Evolutionary conservation across 1,139 yeast species (phyloP).

Genomic region (Yarrowia galli): DNA sequence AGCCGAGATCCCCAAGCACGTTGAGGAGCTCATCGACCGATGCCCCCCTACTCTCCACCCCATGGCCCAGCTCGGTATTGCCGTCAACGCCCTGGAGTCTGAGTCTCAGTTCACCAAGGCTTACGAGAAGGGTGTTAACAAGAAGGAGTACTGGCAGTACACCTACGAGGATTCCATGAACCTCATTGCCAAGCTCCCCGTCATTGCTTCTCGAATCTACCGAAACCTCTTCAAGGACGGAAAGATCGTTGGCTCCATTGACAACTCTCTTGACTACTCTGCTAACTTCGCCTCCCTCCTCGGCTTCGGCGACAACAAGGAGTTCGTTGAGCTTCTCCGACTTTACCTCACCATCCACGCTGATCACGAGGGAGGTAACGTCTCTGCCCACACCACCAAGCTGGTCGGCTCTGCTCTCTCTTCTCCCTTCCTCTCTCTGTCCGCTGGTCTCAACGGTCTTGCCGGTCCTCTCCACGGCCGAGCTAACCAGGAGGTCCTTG

Average conservation of each 20-base stretch:
- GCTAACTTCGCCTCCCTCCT: slow-evolving; percentile 87
- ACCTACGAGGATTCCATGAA: slow-evolving; percentile 70
- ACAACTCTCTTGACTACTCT: slow-evolving; percentile 84
- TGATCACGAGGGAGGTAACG: slow-evolving; percentile 99
- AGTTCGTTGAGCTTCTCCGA: slow-evolving; percentile 91
- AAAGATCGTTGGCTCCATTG: slow-evolving; percentile 72
- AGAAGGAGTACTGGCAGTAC: slow-evolving; percentile 73
- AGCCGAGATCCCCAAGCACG: slow-evolving; percentile 64
- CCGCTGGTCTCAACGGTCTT: slow-evolving; percentile 96
- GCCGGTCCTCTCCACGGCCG: slow-evolving; percentile 99
- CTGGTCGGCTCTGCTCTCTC: slow-evolving; percentile 96
- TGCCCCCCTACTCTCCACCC: slow-evolving; percentile 68
- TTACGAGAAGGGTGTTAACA: slow-evolving; percentile 70
- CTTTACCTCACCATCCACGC: slow-evolving; percentile 95
- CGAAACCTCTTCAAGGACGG: slow-evolving; percentile 79
- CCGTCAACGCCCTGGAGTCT: slow-evolving; percentile 69
- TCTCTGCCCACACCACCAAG: slow-evolving; percentile 97
- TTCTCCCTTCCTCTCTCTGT: slow-evolving; percentile 90
- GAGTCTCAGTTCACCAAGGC: slow-evolving; percentile 68
- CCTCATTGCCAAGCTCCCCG: slow-evolving; percentile 70
- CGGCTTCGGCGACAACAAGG: slow-evolving; percentile 81
- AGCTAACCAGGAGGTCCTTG: slow-evolving; percentile 98
- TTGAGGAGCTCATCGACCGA: slow-evolving; percentile 60
- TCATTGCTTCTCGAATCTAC: slow-evolving; percentile 71
- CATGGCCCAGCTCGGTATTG: slow-evolving; percentile 75